These are phyloP conservation scores for Cyclospora cayetanensis DNA, from an alignment of 169 alveolate species.

Conservation along the genomic window DNA sequence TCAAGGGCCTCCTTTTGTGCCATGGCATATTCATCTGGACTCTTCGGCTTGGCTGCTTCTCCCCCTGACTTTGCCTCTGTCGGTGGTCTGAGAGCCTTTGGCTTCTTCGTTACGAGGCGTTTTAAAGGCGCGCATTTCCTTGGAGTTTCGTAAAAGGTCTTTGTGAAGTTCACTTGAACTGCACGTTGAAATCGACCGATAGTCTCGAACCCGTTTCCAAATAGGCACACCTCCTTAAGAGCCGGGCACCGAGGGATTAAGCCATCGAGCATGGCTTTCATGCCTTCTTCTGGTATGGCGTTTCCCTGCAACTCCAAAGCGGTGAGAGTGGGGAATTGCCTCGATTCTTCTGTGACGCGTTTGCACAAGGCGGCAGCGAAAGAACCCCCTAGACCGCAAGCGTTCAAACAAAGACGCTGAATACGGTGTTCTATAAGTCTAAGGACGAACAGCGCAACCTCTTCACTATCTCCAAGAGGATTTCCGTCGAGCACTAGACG, in stretches of 20 bases:
- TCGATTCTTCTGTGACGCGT: not conserved
- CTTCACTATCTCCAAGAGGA: slow-evolving; percentile 41
- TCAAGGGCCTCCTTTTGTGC: too few species aligned
- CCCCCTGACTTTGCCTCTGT: too few species aligned
- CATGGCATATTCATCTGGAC: too few species aligned
- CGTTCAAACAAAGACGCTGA: slow-evolving; percentile 19
- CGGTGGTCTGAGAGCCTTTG: too few species aligned
- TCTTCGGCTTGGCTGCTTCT: too few species aligned
- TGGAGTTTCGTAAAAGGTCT: slow-evolving; percentile 26
- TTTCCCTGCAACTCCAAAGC: slow-evolving; percentile 43
- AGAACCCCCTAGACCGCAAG: slow-evolving; percentile 33
- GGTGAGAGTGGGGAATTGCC: slow-evolving; percentile 12
- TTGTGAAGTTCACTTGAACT: not conserved
- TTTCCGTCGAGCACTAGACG: slow-evolving; percentile 36
- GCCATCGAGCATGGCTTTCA: slow-evolving; percentile 31
- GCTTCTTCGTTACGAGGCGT: slow-evolving; percentile 11
- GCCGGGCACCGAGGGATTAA: slow-evolving; percentile 12
- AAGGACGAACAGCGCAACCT: slow-evolving; percentile 14
- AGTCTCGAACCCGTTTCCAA: slow-evolving; percentile 53
- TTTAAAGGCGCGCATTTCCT: not conserved
- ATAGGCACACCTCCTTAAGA: not conserved
- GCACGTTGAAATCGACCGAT: slow-evolving; percentile 32
- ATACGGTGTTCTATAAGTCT: slow-evolving; percentile 23
- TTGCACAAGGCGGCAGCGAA: slow-evolving; percentile 50
- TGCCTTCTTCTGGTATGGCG: slow-evolving; percentile 21